These are phyloP conservation scores for Hyaloscypha variabilis DNA, from an alignment of 495 filamentous ascomycete species.

Conservation along the genomic window DNA sequence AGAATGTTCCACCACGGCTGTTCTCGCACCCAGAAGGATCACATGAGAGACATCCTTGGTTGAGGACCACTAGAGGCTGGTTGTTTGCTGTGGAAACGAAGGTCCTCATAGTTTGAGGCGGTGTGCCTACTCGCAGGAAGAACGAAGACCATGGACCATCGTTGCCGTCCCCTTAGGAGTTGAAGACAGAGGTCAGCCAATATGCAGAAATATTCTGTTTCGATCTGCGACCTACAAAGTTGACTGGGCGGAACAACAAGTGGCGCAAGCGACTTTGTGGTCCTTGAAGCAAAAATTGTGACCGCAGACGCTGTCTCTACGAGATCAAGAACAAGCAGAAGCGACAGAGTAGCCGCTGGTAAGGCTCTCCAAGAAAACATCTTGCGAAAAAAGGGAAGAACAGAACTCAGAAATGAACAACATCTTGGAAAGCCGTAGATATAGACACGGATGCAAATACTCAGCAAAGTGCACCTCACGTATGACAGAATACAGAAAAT, in stretches of 20 bases:
- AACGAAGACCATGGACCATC: conserved; percentile 59
- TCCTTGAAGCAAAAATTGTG: background rate
- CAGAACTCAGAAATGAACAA: background rate
- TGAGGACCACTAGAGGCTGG: conserved; percentile 45
- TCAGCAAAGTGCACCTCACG: background rate
- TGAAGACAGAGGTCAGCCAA: conserved; percentile 9
- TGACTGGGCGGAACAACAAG: conserved; percentile 23
- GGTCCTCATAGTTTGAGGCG: conserved; percentile 47
- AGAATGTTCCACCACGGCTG: conserved; percentile 14
- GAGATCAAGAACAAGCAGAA: conserved; percentile 9
- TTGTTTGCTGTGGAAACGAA: conserved; percentile 49
- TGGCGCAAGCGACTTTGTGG: conserved; percentile 8
- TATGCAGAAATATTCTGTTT: background rate
- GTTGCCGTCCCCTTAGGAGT: conserved; percentile 47
- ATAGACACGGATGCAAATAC: background rate
- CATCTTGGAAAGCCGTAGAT: conserved; percentile 1
- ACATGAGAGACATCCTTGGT: conserved; percentile 13
- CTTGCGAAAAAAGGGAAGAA: conserved; percentile 7
- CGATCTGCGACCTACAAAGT: conserved; percentile 7
- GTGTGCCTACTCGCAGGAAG: conserved; percentile 49
- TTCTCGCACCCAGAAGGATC: conserved; percentile 13
- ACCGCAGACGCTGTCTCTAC: background rate
- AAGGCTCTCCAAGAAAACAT: conserved; percentile 14
- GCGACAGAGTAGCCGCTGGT: background rate
- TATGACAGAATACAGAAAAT: background rate